Evolutionary conservation across 2,329 filamentous ascomycete genomes (phyloP).

Genomic region (Trichophyton equinum): DNA sequence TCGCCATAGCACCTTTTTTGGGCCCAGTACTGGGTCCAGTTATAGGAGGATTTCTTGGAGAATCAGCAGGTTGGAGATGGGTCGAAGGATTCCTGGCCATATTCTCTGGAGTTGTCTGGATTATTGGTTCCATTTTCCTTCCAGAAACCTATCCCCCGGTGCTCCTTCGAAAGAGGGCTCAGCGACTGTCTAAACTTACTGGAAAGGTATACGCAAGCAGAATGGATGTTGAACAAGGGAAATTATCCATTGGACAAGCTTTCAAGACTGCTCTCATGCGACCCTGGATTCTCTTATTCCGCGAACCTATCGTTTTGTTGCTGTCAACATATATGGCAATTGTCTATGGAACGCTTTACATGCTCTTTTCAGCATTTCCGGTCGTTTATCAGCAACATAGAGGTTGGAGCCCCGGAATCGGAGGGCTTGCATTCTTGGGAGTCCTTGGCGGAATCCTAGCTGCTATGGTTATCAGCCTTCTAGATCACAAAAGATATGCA

Average conservation of each 20-base stretch:
- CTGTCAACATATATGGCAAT: slow-evolving; percentile 55
- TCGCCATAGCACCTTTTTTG: slow-evolving; percentile 18
- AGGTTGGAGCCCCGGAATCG: slow-evolving; percentile 47
- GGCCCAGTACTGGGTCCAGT: slow-evolving; percentile 36
- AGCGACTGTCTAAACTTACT: slow-evolving; percentile 39
- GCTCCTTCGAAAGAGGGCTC: slow-evolving; percentile 42
- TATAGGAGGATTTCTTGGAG: slow-evolving; percentile 50
- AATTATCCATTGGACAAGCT: slow-evolving; percentile 34
- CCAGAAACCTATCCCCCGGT: slow-evolving; percentile 51
- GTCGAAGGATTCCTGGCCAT: slow-evolving; percentile 48
- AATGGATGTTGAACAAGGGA: slow-evolving; percentile 37
- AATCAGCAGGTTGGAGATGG: slow-evolving; percentile 53
- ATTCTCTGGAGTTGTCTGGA: slow-evolving; percentile 48
- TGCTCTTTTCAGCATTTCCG: slow-evolving; percentile 49
- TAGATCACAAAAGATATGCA: slow-evolving; percentile 45
- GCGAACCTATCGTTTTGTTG: slow-evolving; percentile 56
- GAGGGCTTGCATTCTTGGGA: slow-evolving; percentile 55
- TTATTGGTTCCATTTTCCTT: slow-evolving; percentile 39
- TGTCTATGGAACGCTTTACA: slow-evolving; percentile 36
- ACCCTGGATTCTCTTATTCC: slow-evolving; percentile 57
- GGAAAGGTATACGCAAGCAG: slow-evolving; percentile 47
- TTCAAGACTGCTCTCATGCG: slow-evolving; percentile 48
- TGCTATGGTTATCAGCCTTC: slow-evolving; percentile 40
- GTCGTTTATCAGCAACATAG: slow-evolving; percentile 53
- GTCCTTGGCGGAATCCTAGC: slow-evolving; percentile 54